Conservation (phyloP, 2,329 filamentous ascomycete genomes). For the Neocucurbitaria cava region DNA sequence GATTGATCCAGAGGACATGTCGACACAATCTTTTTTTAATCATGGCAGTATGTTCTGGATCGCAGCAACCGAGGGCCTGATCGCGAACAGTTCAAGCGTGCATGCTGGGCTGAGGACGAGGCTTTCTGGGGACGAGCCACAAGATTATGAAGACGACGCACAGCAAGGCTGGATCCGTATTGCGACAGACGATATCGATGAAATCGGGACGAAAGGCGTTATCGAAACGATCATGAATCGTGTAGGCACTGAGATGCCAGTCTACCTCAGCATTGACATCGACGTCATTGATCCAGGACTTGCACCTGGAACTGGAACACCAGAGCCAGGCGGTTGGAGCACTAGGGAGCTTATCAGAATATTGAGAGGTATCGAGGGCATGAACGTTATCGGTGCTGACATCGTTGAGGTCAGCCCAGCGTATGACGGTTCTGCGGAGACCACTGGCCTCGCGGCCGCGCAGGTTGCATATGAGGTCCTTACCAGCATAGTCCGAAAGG, state of each 20-base stretch:
- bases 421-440: conserved; percentile 81
- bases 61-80: conserved; percentile 79
- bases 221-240: conserved; percentile 72
- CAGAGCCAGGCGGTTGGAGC: conserved; percentile 90
- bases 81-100: conserved; percentile 75
- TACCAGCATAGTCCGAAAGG: conserved; percentile 73
- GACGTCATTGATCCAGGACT: conserved; percentile 79
- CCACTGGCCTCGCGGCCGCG: conserved; percentile 81
- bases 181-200: conserved; percentile 86
- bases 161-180: conserved; percentile 81
- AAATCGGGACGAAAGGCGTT: conserved; percentile 75
- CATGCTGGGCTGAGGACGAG: conserved; percentile 85
- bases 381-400: conserved; percentile 89
- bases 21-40: conserved; percentile 76
- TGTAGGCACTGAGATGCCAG: conserved; percentile 76
- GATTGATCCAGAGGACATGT: conserved; percentile 59
- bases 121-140: conserved; percentile 68
- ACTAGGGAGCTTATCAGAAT: conserved; percentile 86
- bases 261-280: conserved; percentile 83
- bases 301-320: conserved; percentile 82
- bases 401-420: conserved; percentile 88
- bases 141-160: conserved; percentile 74
- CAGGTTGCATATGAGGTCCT: conserved; percentile 88
- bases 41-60: conserved; percentile 95
- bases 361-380: conserved; percentile 76